Conservation (phyloP, 768 basidiomycete species). For the Leucocoprinus sp. region DNA sequence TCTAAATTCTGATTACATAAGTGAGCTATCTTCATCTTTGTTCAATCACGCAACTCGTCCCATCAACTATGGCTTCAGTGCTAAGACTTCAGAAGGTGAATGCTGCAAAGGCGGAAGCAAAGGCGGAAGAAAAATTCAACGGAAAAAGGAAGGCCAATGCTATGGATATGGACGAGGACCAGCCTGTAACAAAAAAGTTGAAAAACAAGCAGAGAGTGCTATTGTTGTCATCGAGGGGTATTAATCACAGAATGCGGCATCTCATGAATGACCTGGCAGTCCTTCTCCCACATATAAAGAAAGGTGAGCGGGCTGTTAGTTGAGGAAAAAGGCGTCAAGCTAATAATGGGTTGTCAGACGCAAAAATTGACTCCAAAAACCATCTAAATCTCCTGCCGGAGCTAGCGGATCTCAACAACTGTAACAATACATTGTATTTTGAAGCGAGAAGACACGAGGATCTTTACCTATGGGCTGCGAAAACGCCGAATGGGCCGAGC, state of each 20-base stretch:
- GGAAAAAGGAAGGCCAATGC: slow-evolving; percentile 59
- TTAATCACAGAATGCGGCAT: slow-evolving; percentile 95
- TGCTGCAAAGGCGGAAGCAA: slow-evolving; percentile 38
- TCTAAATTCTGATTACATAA: slow-evolving; percentile 11
- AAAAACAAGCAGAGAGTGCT: slow-evolving; percentile 95
- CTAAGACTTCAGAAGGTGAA: slow-evolving; percentile 56
- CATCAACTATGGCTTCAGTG: slow-evolving; percentile 48
- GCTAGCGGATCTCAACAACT: slow-evolving; percentile 93
- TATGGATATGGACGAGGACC: slow-evolving; percentile 41
- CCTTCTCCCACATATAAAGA: slow-evolving; percentile 91
- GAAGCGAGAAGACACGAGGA: slow-evolving; percentile 95
- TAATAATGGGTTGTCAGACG: slow-evolving; percentile 44
- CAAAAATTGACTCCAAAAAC: slow-evolving; percentile 95
- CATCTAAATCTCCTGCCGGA: slow-evolving; percentile 90
- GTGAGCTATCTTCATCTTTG: neutral
- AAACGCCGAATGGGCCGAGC: slow-evolving; percentile 96
- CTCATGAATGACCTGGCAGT: slow-evolving; percentile 91
- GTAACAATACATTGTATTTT: slow-evolving; percentile 96
- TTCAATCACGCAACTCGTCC: neutral
- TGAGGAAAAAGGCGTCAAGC: neutral
- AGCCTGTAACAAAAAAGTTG: slow-evolving; percentile 36
- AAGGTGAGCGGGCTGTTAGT: slow-evolving; percentile 49
- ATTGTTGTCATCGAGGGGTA: slow-evolving; percentile 84
- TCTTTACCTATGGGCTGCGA: slow-evolving; percentile 92
- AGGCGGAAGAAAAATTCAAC: slow-evolving; percentile 58